Percentiles rank a stretch among this genome's conserved stretches.
Conservation (phyloP, 202 grass and related monocot genomes). For the Setaria italica region DNA sequence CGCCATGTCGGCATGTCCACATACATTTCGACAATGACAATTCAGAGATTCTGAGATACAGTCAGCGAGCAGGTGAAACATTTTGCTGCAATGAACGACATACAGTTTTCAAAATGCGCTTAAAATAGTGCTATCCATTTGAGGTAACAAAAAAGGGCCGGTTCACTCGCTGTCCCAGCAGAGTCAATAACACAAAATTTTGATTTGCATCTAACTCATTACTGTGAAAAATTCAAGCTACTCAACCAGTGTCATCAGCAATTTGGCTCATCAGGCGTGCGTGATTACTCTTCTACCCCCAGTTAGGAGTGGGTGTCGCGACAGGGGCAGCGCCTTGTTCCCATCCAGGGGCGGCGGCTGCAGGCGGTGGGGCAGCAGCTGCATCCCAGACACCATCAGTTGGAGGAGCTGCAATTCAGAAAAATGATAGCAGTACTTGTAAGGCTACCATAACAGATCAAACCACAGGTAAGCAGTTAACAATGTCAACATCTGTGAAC, state of each 20-base stretch:
- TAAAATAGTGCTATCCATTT: slow-evolving; percentile 46
- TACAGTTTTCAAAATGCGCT: slow-evolving; percentile 25
- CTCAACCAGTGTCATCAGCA: slow-evolving; percentile 15
- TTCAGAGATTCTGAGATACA: background rate
- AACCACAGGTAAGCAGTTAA: background rate
- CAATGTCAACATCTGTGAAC: background rate
- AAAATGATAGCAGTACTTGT: background rate
- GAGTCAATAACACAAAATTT: slow-evolving; percentile 49
- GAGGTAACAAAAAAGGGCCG: background rate
- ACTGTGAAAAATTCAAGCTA: slow-evolving; percentile 45
- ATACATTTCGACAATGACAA: background rate
- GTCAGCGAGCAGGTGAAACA: background rate
- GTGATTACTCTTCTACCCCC: slow-evolving; percentile 41
- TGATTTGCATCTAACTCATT: slow-evolving; percentile 41
- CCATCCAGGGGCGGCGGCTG: slow-evolving; percentile 35
- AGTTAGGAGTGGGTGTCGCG: slow-evolving; percentile 31
- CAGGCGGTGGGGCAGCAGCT: slow-evolving; percentile 47
- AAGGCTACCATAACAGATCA: background rate
- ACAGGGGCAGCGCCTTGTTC: slow-evolving; percentile 40
- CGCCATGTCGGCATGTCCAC: background rate
- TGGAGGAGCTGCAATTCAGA: slow-evolving; percentile 61
- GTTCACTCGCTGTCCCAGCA: slow-evolving; percentile 11
- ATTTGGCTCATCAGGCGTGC: background rate
- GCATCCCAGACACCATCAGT: slow-evolving; percentile 70
- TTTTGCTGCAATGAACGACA: background rate